Evolutionary conservation across 352 stramenopile genomes (phyloP).

Genomic region (Phytophthora podocarpi): DNA sequence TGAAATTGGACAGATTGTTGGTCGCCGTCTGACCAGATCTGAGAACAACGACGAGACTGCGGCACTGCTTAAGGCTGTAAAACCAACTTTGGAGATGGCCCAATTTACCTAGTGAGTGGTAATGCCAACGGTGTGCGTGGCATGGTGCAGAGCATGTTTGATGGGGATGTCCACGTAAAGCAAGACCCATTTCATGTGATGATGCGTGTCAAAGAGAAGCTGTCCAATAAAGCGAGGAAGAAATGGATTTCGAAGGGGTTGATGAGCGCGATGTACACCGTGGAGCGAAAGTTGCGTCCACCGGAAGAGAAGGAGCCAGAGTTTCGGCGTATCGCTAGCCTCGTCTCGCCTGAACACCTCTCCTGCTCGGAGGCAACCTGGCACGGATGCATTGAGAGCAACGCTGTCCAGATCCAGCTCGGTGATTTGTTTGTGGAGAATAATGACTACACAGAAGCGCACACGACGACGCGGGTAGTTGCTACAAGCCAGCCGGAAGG

Average conservation of each 20-base stretch:
- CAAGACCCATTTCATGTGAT: neutral
- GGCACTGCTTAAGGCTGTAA: neutral
- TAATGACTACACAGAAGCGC: neutral
- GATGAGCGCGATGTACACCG: neutral
- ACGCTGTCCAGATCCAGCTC: neutral
- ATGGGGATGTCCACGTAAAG: neutral
- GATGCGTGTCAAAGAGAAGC: neutral
- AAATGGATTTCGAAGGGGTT: neutral
- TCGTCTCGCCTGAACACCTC: neutral
- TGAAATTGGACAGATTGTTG: conserved; percentile 10
- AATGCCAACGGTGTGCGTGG: neutral
- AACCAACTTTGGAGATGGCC: neutral
- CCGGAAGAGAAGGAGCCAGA: neutral
- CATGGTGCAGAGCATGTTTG: neutral
- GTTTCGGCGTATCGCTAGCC: neutral
- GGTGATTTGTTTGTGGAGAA: neutral
- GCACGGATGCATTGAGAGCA: neutral
- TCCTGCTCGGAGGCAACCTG: neutral
- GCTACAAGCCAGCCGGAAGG: conserved; percentile 1
- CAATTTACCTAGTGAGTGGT: neutral
- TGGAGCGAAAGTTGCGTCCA: neutral
- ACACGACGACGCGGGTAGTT: neutral
- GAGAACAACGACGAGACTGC: conserved; percentile 7
- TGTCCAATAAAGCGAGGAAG: neutral
- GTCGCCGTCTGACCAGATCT: neutral